phyloP scores from a whole-genome alignment of 139 green algal genomes.

The Coccomyxa sp. region DNA sequence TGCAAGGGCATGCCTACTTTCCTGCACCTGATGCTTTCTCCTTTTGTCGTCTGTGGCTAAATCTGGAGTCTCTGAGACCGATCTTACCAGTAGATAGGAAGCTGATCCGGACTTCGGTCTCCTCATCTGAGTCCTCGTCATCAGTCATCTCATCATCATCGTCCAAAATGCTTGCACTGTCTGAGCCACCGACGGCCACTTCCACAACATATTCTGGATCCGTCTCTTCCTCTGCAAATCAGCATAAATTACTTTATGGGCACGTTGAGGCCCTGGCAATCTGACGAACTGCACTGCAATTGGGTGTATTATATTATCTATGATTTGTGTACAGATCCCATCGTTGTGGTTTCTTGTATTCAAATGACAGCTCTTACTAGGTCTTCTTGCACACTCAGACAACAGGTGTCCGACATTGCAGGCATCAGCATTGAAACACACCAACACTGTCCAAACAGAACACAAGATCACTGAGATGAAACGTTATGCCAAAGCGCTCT shows the following conservation, averaged over 20 bases:
- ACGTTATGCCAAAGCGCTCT: no score
- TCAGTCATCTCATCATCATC: conserved; percentile 9
- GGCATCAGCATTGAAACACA: no score
- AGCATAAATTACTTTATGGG: neutral
- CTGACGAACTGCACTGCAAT: neutral
- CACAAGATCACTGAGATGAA: no score
- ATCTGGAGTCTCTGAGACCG: no score
- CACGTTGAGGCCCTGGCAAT: neutral
- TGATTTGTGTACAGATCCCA: neutral
- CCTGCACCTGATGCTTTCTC: neutral
- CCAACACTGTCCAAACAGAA: no score
- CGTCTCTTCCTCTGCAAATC: neutral
- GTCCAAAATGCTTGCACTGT: neutral
- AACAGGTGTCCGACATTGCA: no score
- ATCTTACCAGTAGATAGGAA: no score
- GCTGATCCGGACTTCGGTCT: neutral
- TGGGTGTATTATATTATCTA: neutral
- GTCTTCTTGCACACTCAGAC: no score
- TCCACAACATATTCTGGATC: neutral
- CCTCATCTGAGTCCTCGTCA: conserved; percentile 10
- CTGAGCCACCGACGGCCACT: neutral
- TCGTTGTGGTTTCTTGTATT: neutral
- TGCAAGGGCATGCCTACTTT: neutral
- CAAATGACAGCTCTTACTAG: neutral
- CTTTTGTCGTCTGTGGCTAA: neutral